Conservation (phyloP, 371 early-diverging fungal species). For the Umbelopsis sp. region DNA sequence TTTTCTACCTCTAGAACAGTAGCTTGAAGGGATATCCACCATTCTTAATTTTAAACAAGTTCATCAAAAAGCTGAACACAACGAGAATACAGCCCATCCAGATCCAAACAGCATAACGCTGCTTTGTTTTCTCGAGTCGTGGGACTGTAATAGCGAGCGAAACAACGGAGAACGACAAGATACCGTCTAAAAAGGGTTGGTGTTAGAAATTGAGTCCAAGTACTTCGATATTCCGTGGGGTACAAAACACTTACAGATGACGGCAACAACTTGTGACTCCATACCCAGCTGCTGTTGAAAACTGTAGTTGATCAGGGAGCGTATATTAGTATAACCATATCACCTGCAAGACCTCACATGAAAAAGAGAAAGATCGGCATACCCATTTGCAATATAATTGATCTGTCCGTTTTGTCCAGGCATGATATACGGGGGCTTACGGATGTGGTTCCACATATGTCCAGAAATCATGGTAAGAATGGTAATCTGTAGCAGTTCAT, state of each 20-base stretch:
- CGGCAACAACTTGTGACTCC: conserved; percentile 78
- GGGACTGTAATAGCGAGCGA: conserved; percentile 48
- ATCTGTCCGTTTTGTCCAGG: conserved; percentile 62
- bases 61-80: conserved; percentile 66
- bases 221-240: not conserved
- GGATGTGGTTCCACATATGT: conserved; percentile 91
- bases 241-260: conserved; percentile 66
- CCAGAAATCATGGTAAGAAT: conserved; percentile 81
- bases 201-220: conserved; percentile 1
- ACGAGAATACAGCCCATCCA: conserved; percentile 57
- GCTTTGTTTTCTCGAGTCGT: conserved; percentile 44
- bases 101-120: conserved; percentile 61
- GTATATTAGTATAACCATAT: not conserved
- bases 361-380: conserved; percentile 18
- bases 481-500: conserved; percentile 42
- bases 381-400: conserved; percentile 66
- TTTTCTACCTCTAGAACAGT: conserved; percentile 46
- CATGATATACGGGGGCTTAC: conserved; percentile 71
- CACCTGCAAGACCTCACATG: not conserved
- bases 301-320: conserved; percentile 34
- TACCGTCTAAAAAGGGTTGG: conserved; percentile 48
- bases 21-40: conserved; percentile 78
- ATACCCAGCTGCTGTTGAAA: conserved; percentile 79
- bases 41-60: conserved; percentile 73
- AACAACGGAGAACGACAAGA: conserved; percentile 55